Conservation (phyloP, 805 yeast genomes). For the Saccharomycopsis selenospora region DNA sequence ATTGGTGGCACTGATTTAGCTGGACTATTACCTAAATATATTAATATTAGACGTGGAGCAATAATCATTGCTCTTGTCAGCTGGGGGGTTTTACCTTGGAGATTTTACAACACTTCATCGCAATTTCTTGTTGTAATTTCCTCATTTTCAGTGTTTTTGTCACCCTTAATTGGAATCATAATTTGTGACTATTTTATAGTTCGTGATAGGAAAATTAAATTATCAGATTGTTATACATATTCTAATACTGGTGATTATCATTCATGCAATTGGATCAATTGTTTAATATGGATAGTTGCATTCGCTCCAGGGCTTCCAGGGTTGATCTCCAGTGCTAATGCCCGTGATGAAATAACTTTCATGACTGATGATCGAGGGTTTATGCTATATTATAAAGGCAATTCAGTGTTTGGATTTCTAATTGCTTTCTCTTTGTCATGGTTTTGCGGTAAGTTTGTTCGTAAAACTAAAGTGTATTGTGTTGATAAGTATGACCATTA, state of each 20-base stretch:
- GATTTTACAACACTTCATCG: conserved; percentile 30
- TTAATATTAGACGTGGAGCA: conserved; percentile 41
- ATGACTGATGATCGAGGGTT: conserved; percentile 30
- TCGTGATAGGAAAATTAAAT: conserved; percentile 33
- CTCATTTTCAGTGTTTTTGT: conserved; percentile 33
- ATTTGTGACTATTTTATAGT: conserved; percentile 33
- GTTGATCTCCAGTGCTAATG: conserved; percentile 32
- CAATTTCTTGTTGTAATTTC: conserved; percentile 32
- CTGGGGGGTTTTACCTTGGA: conserved; percentile 37
- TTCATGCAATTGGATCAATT: conserved; percentile 34
- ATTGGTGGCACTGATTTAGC: conserved; percentile 35
- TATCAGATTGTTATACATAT: conserved; percentile 35
- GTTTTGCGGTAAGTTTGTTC: conserved; percentile 27
- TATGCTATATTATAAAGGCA: conserved; percentile 37
- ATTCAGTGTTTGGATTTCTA: conserved; percentile 36
- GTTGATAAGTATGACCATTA: conserved; percentile 37
- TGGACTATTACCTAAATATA: conserved; percentile 34
- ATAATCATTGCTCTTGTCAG: conserved; percentile 33
- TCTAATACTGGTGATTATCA: conserved; percentile 33
- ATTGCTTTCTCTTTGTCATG: conserved; percentile 30
- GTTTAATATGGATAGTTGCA: conserved; percentile 33
- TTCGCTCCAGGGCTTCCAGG: conserved; percentile 48
- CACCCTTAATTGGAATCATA: conserved; percentile 34
- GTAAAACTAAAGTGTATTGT: conserved; percentile 5
- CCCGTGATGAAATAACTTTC: conserved; percentile 19